Base-by-base conservation (phyloP, 371 early-diverging fungal genomes). In the Apophysomyces ossiformis region DNA sequence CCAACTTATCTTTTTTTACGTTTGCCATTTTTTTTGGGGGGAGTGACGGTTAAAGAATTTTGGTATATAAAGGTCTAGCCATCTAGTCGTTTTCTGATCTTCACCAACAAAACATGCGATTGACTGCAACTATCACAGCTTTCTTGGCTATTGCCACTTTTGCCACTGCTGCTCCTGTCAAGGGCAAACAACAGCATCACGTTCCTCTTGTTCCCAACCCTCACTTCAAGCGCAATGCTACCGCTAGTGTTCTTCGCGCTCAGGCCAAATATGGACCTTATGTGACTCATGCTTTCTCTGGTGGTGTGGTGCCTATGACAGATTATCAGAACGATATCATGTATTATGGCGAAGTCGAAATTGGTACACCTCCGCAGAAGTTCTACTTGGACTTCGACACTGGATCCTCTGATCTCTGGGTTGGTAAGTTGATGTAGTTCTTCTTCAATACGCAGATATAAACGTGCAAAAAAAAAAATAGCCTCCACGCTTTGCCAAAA, bases 301-400 rank as follows among this genome's bases (percentile, higher is more conserved):
- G 45, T 11, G 69, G 69, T 39, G 45, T 36, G 21, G 57, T 69
- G 11, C 61, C 64, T 47, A 62, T 72, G 64, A 72, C 62, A 16
- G 73, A 72, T 26, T 63, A 58, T 50, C 58, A 61, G 6, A 63
- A 66, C 45, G 73, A 72, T 54, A 43, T 69, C 41, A 62, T 84
- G 69, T 89, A 89, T 74, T 87, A 85, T 58, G 89, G 88, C 39
- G 69, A 66, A 11, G 72, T 89, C 44, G 44, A 71, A 9, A 67
- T 92, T n/a, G 92, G 92, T 11, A 87, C 90, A 1, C 92, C 92
- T 12, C 77, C 83, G 1, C 89, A 92, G 63, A 66, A 54, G 16
- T 75, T 92, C 64, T 74, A 82, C 60, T 79, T 93, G 36, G 79
- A 89, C 58, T 87, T 92, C 62, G 92, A 92, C 68, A 92, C 92